A percentile compares a stretch with the other conserved stretches of the same genome.
Conservation (phyloP, 1,284 basidiomycete species). For the Sphagnurus paluster region DNA sequence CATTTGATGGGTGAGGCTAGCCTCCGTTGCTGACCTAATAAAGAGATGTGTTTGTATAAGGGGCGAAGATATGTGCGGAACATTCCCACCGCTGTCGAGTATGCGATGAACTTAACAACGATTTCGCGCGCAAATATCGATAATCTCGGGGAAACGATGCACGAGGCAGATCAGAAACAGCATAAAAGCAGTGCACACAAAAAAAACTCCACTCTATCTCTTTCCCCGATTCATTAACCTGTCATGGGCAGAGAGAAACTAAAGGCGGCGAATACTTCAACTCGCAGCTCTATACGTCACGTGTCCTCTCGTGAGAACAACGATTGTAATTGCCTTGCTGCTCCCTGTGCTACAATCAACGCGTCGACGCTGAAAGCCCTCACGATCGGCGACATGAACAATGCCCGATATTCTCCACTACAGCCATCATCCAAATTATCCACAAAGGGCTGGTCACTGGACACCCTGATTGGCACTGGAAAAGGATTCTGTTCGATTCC, state of each 20-base stretch:
- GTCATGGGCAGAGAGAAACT: slow-evolving; percentile 21
- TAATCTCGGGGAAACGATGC: too few species aligned
- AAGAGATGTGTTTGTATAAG: too few species aligned
- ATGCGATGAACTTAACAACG: too few species aligned
- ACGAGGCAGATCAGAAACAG: too few species aligned
- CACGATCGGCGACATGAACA: slow-evolving; percentile 13
- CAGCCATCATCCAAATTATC: slow-evolving; percentile 31
- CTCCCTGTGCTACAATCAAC: neutral
- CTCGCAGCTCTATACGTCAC: slow-evolving; percentile 14
- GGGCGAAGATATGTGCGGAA: too few species aligned
- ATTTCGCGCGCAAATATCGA: too few species aligned
- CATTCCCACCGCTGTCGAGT: too few species aligned
- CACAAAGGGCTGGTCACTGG: slow-evolving; percentile 53
- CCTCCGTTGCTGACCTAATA: too few species aligned
- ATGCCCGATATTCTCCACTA: slow-evolving; percentile 7
- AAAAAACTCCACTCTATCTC: neutral
- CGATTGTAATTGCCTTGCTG: neutral
- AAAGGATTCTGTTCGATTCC: slow-evolving; percentile 41
- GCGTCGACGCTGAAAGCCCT: slow-evolving; percentile 1
- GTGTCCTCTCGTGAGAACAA: slow-evolving; percentile 9
- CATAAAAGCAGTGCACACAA: too few species aligned
- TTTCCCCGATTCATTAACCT: neutral
- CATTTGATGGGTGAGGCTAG: too few species aligned
- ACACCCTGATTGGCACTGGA: slow-evolving; percentile 37
- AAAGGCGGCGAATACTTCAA: slow-evolving; percentile 20